Conservation (phyloP, 441 rosid genomes). For the Dalechampia spathulata region DNA sequence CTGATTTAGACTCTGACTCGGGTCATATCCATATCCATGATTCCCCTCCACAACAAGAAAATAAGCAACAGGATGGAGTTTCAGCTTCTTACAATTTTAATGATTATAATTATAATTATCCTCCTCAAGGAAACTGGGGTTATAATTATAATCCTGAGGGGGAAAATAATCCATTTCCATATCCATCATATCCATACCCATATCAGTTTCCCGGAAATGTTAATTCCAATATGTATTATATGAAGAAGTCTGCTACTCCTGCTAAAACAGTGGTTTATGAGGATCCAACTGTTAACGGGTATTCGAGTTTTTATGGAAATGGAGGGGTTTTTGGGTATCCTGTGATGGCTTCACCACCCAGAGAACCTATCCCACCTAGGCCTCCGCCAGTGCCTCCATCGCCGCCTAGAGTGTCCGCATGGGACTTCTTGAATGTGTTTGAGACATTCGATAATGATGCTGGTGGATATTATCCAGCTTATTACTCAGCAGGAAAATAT, state of each 20-base stretch:
- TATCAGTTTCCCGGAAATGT: slow-evolving; percentile 8
- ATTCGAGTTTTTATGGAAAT: slow-evolving; percentile 32
- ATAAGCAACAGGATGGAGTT: slow-evolving; percentile 2
- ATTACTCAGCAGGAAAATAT: slow-evolving; percentile 21
- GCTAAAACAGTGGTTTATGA: slow-evolving; percentile 60
- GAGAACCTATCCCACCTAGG: slow-evolving; percentile 32
- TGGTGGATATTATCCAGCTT: slow-evolving; percentile 27
- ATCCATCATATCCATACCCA: slow-evolving; percentile 10
- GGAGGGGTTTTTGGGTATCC: slow-evolving; percentile 54
- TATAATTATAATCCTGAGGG: neutral
- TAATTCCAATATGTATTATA: slow-evolving; percentile 42
- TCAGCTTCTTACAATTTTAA: slow-evolving; percentile 9
- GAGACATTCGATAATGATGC: slow-evolving; percentile 41
- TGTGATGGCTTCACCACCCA: slow-evolving; percentile 27
- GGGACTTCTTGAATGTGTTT: slow-evolving; percentile 85
- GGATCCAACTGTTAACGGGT: slow-evolving; percentile 49
- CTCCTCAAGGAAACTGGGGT: slow-evolving; percentile 32
- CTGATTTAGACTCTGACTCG: slow-evolving; percentile 44
- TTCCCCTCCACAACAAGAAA: slow-evolving; percentile 12
- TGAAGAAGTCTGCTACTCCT: slow-evolving; percentile 66
- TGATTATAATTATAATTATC: slow-evolving; percentile 2
- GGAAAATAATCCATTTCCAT: neutral
- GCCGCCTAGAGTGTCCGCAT: slow-evolving; percentile 64
- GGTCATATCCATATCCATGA: slow-evolving; percentile 47
- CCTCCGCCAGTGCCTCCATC: slow-evolving; percentile 71